phyloP scores from a whole-genome alignment of 345 rosid genomes.

The Erodium maritimum region DNA sequence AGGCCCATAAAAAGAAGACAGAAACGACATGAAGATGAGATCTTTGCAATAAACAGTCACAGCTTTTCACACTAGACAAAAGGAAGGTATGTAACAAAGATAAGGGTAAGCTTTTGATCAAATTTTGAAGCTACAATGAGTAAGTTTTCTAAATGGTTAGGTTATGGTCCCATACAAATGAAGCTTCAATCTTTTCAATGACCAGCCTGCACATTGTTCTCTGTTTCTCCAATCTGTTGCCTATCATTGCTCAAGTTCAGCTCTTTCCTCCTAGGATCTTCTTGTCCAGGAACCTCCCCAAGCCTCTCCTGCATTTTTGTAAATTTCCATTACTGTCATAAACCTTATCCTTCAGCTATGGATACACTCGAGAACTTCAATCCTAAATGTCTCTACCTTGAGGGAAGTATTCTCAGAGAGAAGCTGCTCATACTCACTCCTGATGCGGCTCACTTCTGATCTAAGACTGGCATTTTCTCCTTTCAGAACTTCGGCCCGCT shows the following conservation, averaged over 20 bases:
- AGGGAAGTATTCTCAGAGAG: constrained; percentile 61
- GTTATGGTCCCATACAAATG: constrained; percentile 18
- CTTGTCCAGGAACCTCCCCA: constrained; percentile 41
- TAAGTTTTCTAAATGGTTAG: constrained; percentile 29
- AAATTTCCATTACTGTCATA: not conserved
- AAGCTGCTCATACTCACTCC: constrained; percentile 72
- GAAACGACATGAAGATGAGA: no score
- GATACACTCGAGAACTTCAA: not conserved
- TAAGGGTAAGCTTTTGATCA: constrained; percentile 15
- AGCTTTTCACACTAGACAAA: not conserved
- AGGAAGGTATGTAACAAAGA: constrained; percentile 4
- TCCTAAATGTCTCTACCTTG: constrained; percentile 33
- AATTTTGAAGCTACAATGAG: constrained; percentile 21
- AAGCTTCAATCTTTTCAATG: constrained; percentile 10
- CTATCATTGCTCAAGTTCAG: constrained; percentile 29
- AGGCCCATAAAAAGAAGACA: no score
- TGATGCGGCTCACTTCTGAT: constrained; percentile 69
- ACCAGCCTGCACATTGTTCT: constrained; percentile 24
- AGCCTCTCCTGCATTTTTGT: constrained; percentile 55
- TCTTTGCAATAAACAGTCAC: no score
- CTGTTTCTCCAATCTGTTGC: constrained; percentile 23
- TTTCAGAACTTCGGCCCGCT: constrained; percentile 67
- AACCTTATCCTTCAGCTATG: not conserved
- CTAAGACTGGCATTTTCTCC: constrained; percentile 76
- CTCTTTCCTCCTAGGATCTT: constrained; percentile 34